A percentile compares a stretch with the other conserved stretches of the same genome.
Conservation (phyloP, 2,329 filamentous ascomycete genomes). For the Ceratocystis ficicola region DNA sequence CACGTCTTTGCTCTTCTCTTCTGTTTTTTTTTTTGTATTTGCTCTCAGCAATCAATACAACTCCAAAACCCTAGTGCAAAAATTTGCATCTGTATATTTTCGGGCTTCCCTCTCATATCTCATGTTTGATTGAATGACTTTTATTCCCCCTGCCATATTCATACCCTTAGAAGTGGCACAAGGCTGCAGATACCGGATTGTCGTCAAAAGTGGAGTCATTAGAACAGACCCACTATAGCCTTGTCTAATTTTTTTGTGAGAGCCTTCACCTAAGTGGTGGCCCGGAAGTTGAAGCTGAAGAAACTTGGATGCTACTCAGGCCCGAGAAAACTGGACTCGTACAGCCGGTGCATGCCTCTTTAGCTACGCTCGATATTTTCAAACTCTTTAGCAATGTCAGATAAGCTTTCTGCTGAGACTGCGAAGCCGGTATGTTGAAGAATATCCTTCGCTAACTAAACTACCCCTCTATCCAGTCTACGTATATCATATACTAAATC, state of each 20-base stretch:
- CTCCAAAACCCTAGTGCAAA: neutral
- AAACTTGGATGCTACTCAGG: neutral
- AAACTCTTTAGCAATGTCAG: neutral
- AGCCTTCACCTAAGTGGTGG: neutral
- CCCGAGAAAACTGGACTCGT: neutral
- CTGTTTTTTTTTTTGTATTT: neutral
- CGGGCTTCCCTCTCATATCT: neutral
- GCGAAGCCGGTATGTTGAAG: conserved; percentile 2
- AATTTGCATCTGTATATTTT: neutral
- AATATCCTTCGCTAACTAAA: neutral
- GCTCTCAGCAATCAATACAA: neutral
- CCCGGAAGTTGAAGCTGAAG: neutral
- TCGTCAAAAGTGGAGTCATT: conserved; percentile 12
- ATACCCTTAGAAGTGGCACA: neutral
- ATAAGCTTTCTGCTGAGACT: neutral
- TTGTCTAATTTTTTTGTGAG: conserved; percentile 12
- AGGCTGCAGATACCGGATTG: neutral
- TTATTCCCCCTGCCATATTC: neutral
- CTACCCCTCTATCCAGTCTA: neutral
- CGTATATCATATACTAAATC: conserved; percentile 3
- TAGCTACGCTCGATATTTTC: neutral
- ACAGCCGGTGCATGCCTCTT: neutral
- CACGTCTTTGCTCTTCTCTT: neutral
- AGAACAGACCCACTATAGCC: conserved; percentile 4
- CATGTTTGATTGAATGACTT: neutral